Evolutionary conservation across 2,329 filamentous ascomycete species (phyloP).

Genomic region (Aaosphaeria arxii): DNA sequence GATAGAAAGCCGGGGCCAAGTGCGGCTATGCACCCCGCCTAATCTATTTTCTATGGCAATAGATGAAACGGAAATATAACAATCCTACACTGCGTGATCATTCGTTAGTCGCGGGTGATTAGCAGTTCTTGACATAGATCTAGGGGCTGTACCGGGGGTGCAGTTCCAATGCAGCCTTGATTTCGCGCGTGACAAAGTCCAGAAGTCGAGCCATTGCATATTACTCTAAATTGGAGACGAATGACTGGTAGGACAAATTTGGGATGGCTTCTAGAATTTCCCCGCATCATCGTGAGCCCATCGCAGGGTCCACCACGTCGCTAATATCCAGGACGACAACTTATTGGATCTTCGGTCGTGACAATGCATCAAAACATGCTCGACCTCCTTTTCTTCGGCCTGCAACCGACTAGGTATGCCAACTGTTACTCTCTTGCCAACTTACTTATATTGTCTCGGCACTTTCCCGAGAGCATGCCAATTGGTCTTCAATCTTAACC

Average conservation of each 20-base stretch:
- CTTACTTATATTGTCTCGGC: too few species aligned
- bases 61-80: slow-evolving; percentile 3
- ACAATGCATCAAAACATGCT: background rate
- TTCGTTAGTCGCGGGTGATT: background rate
- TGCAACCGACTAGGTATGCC: background rate
- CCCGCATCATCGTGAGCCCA: background rate
- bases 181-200: slow-evolving; percentile 3
- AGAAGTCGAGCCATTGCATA: slow-evolving; percentile 1
- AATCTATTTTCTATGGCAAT: slow-evolving; percentile 7
- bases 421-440: too few species aligned
- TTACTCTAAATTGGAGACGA: background rate
- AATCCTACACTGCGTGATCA: background rate
- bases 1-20: slow-evolving; percentile 5
- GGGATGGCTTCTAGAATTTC: background rate
- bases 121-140: background rate
- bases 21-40: slow-evolving; percentile 9
- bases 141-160: background rate
- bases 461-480: background rate
- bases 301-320: background rate
- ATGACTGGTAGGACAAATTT: background rate
- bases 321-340: background rate
- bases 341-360: background rate
- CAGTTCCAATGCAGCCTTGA: slow-evolving; percentile 1
- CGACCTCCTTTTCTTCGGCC: background rate
- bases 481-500: background rate